Base-by-base conservation (phyloP, 108 stramenopile genomes). In the Stephanodiscus minutulus region DNA sequence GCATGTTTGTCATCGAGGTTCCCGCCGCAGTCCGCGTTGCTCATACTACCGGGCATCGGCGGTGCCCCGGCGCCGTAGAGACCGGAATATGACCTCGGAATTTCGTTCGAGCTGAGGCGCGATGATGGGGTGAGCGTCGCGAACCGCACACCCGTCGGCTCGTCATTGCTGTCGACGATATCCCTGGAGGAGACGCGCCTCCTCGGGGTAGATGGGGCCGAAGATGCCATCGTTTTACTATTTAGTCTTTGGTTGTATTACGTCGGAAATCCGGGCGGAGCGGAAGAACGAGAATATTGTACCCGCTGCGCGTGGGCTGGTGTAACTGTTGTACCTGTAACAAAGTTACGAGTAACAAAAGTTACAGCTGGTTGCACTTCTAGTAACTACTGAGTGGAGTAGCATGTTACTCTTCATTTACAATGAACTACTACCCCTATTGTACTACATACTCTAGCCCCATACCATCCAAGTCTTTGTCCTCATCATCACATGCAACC, bases 31-130 rank as follows among this genome's bases (percentile, higher is more conserved):
- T 25, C 58, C 4, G 0, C 21, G 6, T 37, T 47, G 12, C n/a
- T n/a, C 22, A 50, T 27, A 8, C 57, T 49, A n/a, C n/a, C 48
- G 36, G 68, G 70, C 52, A 71, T 68, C 4, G 65, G 39, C 17
- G 71, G 78, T 5, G 68, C 75, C 20, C 82, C 85, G 4, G 39
- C 79, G 35, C 88, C 90, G 66, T 88, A 94, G 49, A 91, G 76
- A 28, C 90, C 90, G 10, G 87, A 82, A 67, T 91, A 91, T 1
- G 89, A 86, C 65, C 90, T 73, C 11, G 88, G 85, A 68, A 94
- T 91, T 59, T 94, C 93, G 5, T 84, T 61, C 2, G 90, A 91
- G 68, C 83, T 76, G 56, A 91, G 72, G 25, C 93, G 87, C 17
- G 77, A 52, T 28, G 31, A 33, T 33, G 31, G 2, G 3, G 31